Percentiles rank a stretch among this genome's conserved stretches.
These are phyloP conservation scores for Solanum infundibuliforme DNA, from an alignment of 257 asterid genomes.

Conservation along the genomic window DNA sequence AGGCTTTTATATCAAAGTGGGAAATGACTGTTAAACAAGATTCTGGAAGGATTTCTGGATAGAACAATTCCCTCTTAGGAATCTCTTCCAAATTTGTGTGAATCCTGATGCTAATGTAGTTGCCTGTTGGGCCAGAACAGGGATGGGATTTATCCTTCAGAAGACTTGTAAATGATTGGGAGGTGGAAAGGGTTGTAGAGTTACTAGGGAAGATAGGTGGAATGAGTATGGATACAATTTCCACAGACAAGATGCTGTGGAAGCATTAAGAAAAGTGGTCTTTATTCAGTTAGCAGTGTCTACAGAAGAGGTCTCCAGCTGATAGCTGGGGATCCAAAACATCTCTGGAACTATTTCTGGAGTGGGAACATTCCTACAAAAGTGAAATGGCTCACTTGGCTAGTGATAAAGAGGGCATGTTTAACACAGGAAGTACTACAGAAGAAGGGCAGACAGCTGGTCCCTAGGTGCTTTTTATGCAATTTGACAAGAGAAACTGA, in stretches of 20 bases:
- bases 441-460: neutral
- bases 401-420: neutral
- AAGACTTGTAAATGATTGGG: neutral
- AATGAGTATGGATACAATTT: neutral
- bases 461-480: neutral
- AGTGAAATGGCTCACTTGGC: neutral
- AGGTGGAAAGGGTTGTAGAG: neutral
- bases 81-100: too few species aligned
- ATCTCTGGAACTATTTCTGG: neutral
- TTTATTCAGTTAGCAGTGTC: neutral
- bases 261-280: neutral
- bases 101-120: too few species aligned
- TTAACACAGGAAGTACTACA: neutral
- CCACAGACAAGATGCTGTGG: neutral
- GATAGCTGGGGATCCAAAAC: neutral
- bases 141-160: neutral
- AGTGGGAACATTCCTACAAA: neutral
- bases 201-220: neutral
- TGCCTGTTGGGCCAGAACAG: neutral
- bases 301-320: neutral
- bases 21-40: neutral
- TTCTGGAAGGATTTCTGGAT: neutral
- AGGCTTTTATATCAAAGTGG: neutral
- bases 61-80: neutral
- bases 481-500: neutral